Evolutionary conservation across 768 basidiomycete species (phyloP).

Genomic region (Collybia sp.): DNA sequence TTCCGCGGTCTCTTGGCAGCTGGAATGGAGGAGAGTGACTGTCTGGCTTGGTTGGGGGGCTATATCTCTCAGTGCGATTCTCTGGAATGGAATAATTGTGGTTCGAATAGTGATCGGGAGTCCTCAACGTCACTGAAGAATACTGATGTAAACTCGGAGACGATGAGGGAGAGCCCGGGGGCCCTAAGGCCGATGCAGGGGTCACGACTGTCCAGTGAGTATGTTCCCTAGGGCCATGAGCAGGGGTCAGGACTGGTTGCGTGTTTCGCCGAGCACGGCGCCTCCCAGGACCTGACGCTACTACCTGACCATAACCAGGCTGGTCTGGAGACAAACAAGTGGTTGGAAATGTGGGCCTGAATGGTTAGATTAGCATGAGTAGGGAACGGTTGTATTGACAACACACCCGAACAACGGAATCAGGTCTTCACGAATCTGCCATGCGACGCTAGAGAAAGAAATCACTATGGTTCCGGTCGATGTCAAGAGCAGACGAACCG

Average conservation of each 20-base stretch:
- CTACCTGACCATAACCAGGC: constrained; percentile 82
- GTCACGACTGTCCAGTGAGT: constrained; percentile 48
- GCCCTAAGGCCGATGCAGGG: constrained; percentile 12
- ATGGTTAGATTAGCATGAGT: constrained; percentile 5
- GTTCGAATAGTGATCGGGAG: too few relatives aligned
- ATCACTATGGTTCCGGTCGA: background rate
- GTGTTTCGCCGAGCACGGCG: constrained; percentile 55
- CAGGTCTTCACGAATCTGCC: constrained; percentile 82
- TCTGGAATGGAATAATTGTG: too few relatives aligned
- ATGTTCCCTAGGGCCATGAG: constrained; percentile 15
- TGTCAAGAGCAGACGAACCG: constrained; percentile 44
- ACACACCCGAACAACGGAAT: constrained; percentile 84
- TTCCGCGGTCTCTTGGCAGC: too few relatives aligned
- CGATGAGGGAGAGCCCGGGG: constrained; percentile 1
- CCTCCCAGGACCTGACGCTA: constrained; percentile 54
- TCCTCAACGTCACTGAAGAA: too few relatives aligned
- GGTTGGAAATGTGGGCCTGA: constrained; percentile 76
- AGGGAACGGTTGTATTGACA: background rate
- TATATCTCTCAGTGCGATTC: too few relatives aligned
- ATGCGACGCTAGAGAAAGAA: constrained; percentile 65
- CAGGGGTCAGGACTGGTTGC: constrained; percentile 24
- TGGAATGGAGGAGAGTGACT: too few relatives aligned
- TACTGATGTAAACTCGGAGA: constrained; percentile 2
- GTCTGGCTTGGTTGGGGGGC: too few relatives aligned
- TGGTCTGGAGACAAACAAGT: constrained; percentile 85